A percentile compares a stretch with the other conserved stretches of the same genome.
Conservation (phyloP, 1,284 basidiomycete species). For the Mycena sp. region DNA sequence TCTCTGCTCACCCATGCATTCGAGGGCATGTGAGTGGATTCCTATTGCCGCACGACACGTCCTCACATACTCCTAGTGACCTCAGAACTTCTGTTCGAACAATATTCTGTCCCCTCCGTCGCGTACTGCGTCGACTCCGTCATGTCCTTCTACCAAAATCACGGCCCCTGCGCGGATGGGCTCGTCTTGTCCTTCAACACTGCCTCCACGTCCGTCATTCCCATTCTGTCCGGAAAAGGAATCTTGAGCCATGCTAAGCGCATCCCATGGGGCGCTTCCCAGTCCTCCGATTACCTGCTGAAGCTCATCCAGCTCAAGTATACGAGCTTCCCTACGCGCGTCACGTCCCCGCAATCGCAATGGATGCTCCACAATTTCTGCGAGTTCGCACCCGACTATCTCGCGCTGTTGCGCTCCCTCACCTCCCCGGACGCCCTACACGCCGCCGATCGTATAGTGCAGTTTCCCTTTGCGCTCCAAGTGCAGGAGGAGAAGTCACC, state of each 20-base stretch:
- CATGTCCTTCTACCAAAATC: slow-evolving; percentile 91
- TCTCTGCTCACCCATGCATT: slow-evolving; percentile 90
- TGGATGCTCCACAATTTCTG: slow-evolving; percentile 93
- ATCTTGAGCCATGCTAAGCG: slow-evolving; percentile 87
- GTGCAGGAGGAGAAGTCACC: slow-evolving; percentile 89
- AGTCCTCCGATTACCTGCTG: slow-evolving; percentile 91
- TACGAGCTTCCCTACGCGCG: slow-evolving; percentile 82
- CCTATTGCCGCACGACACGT: neutral
- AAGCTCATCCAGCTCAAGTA: slow-evolving; percentile 97
- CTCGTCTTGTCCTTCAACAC: slow-evolving; percentile 88
- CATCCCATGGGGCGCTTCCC: slow-evolving; percentile 93
- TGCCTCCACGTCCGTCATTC: slow-evolving; percentile 88
- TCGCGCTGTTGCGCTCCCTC: slow-evolving; percentile 70
- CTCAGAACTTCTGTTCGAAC: slow-evolving; percentile 97
- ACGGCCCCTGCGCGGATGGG: slow-evolving; percentile 72
- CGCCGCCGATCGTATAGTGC: slow-evolving; percentile 77
- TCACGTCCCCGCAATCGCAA: slow-evolving; percentile 69
- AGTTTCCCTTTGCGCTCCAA: slow-evolving; percentile 84
- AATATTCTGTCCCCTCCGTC: slow-evolving; percentile 88
- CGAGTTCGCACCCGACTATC: slow-evolving; percentile 87
- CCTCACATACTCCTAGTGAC: slow-evolving; percentile 69
- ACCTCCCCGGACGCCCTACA: slow-evolving; percentile 71
- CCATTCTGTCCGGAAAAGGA: slow-evolving; percentile 82
- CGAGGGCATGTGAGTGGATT: slow-evolving; percentile 75
- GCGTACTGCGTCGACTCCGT: slow-evolving; percentile 92